phyloP scores from a whole-genome alignment of 148 eudicot species.

The Fagopyrum homotropicum region DNA sequence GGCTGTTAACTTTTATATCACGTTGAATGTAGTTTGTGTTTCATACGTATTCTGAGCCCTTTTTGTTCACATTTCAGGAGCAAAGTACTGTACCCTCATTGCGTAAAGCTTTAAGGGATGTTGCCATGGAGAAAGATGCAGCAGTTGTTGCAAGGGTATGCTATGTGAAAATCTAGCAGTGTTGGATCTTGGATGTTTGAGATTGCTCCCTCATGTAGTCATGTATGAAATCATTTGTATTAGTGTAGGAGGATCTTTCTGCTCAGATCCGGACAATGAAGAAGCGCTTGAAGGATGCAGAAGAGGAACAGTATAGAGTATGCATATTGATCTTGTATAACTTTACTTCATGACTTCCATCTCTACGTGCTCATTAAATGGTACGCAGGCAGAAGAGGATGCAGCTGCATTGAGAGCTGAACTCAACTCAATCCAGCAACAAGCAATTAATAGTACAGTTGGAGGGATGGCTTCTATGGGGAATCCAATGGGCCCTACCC shows the following conservation, averaged over 20 bases:
- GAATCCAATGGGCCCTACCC: constrained; percentile 52
- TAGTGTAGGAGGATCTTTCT: constrained; percentile 88
- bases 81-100: constrained; percentile 73
- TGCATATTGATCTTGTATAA: constrained; percentile 12
- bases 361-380: constrained; percentile 18
- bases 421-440: constrained; percentile 77
- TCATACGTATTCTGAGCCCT: not conserved
- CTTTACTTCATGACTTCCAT: constrained; percentile 1
- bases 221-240: not conserved
- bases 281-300: constrained; percentile 86
- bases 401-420: constrained; percentile 91
- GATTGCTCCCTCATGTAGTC: constrained; percentile 3
- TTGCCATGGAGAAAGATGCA: constrained; percentile 98
- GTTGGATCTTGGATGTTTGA: not conserved
- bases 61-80: constrained; percentile 45
- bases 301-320: constrained; percentile 97
- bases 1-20: not conserved
- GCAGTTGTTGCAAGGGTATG: constrained; percentile 97
- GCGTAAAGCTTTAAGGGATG: constrained; percentile 87
- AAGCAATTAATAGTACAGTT: constrained; percentile 45
- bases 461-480: constrained; percentile 44
- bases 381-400: constrained; percentile 89
- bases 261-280: constrained; percentile 77
- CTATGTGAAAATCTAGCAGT: not conserved
- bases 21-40: not conserved